Evolutionary conservation across 257 asterid species (phyloP).

Genomic region (Fraxinus excelsior): DNA sequence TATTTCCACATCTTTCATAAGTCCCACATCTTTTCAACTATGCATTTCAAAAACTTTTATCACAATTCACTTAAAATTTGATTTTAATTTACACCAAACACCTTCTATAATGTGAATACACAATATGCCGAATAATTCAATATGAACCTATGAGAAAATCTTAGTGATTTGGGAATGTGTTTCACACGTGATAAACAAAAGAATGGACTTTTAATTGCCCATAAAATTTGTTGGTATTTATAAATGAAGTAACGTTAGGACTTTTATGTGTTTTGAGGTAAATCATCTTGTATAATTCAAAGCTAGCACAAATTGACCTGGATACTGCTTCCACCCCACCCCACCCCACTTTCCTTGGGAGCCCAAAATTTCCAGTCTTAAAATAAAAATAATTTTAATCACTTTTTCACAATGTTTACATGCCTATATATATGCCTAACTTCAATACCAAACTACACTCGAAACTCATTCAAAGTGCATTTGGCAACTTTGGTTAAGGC

Average conservation of each 20-base stretch:
- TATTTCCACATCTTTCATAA: too few species aligned
- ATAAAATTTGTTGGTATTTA: not conserved
- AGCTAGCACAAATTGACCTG: not conserved
- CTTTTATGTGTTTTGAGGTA: not conserved
- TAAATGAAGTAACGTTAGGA: not conserved
- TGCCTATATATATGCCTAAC: constrained; percentile 20
- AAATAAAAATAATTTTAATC: not conserved
- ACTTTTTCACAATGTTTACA: not conserved
- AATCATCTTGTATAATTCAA: not conserved
- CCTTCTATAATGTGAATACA: not conserved
- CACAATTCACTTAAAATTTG: too few species aligned
- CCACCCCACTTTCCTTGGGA: not conserved
- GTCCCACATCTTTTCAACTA: too few species aligned
- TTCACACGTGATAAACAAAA: not conserved
- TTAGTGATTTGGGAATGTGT: not conserved
- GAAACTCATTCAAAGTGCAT: constrained; percentile 6
- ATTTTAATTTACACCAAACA: too few species aligned
- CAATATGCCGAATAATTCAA: not conserved
- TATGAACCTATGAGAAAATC: not conserved
- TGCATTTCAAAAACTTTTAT: too few species aligned
- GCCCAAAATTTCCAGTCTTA: not conserved
- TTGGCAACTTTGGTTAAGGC: not conserved
- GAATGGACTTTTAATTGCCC: not conserved
- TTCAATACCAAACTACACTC: constrained; percentile 5
- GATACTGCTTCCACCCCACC: not conserved